Base-by-base conservation (phyloP, 1,284 basidiomycete genomes). In the Tylopilus sp. region DNA sequence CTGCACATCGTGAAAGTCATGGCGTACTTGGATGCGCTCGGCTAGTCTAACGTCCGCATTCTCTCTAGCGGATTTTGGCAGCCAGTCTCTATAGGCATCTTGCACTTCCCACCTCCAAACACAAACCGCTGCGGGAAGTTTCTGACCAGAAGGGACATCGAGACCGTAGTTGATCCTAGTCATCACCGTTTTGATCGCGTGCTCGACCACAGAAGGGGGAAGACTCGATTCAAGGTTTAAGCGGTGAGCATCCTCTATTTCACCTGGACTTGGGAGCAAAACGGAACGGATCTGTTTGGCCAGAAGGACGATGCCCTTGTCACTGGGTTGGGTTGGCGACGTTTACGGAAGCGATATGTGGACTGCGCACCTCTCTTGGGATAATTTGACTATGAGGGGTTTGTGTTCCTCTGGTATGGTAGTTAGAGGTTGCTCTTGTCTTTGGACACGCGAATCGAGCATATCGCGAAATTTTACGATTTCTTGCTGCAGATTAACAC, bases 81-180 rank as follows among this genome's bases (percentile, higher is more conserved):
- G 70, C 82, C 87, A 87, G 43, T 81, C 74, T 46, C 73, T 68
- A 57, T 78, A 73, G 22, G 76, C 61, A 15, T 83, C 77, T 59
- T 79, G 84, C 8, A 88, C 84, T 66, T 95, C 92, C 92, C 92
- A 94, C 56, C 92, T 77, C 92, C 92, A 95, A n/a, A 90, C 73
- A 59, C 83, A 86, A 31, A 90, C 69, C 20, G 77, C 70, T 6
- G 85, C 80, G 11, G 86, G 82, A 17, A 75, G 62, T 64, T 79
- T 88, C 48, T 73, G 71, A 35, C 77, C 77, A 25, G 71, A 65
- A 14, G 71, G 62, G 4, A 71, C 72, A 48, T 89, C 83, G 9
- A 91, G 70, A 1, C 90, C 90, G 62, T 92, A 92, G 64, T 92
- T 91, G 31, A 79, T 79, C 20, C 90, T 83, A 43, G 69, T 75